A percentile compares a stretch with the other conserved stretches of the same genome.
Conservation (phyloP, 345 rosid genomes). For the Crucihimalaya himalaica region DNA sequence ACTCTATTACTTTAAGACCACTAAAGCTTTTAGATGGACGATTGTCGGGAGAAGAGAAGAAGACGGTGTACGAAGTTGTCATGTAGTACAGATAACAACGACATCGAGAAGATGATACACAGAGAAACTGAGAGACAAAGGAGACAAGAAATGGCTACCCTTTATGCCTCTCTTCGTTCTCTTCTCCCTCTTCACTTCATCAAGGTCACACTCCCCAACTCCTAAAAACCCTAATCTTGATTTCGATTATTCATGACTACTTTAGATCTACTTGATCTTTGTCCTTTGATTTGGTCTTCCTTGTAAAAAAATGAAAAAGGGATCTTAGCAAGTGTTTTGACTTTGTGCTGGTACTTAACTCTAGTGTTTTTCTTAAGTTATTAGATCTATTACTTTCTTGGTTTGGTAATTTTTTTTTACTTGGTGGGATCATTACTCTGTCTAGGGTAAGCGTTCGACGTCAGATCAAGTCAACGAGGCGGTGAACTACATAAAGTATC, state of each 20-base stretch:
- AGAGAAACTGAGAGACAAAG: slow-evolving; percentile 69
- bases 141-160: slow-evolving; percentile 72
- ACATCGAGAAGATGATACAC: slow-evolving; percentile 62
- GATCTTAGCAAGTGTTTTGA: slow-evolving; percentile 12
- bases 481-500: slow-evolving; percentile 58
- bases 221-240: slow-evolving; percentile 26
- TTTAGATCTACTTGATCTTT: slow-evolving; percentile 16
- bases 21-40: slow-evolving; percentile 24
- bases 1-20: slow-evolving; percentile 11
- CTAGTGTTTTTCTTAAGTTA: neutral
- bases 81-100: slow-evolving; percentile 14
- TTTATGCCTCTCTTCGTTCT: slow-evolving; percentile 53
- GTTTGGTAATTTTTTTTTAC: slow-evolving; percentile 14
- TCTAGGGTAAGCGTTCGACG: slow-evolving; percentile 80
- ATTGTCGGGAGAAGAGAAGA: slow-evolving; percentile 33
- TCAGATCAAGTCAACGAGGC: slow-evolving; percentile 82
- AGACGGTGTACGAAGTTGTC: slow-evolving; percentile 27
- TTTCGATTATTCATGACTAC: neutral
- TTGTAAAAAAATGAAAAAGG: neutral
- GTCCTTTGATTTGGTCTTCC: neutral
- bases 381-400: slow-evolving; percentile 16
- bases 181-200: slow-evolving; percentile 66
- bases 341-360: neutral
- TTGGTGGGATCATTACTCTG: slow-evolving; percentile 15
- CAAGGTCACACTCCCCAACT: slow-evolving; percentile 47